Evolutionary conservation across 2,329 filamentous ascomycete genomes (phyloP).

Genomic region (Phoma sp.): DNA sequence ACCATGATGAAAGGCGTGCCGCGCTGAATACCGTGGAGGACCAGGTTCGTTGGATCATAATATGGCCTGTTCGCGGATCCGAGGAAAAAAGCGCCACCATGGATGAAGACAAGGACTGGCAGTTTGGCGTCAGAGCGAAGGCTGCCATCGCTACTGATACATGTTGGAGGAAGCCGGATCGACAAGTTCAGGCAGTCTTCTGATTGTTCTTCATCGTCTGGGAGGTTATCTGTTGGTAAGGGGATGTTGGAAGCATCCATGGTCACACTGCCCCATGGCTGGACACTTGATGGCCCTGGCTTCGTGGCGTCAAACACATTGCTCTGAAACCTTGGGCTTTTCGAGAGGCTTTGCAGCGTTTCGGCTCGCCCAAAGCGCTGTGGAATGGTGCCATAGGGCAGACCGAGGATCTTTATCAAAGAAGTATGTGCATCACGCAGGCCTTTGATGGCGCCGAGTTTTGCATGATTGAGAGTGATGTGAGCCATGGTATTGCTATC

Average conservation of each 20-base stretch:
- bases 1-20: constrained; percentile 18
- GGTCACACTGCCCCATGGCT: constrained; percentile 23
- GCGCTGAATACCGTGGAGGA: constrained; percentile 12
- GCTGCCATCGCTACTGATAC: constrained; percentile 42
- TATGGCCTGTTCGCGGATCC: constrained; percentile 60
- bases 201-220: constrained; percentile 23
- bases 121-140: constrained; percentile 34
- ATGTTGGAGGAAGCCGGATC: constrained; percentile 45
- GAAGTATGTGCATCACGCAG: constrained; percentile 6
- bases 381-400: constrained; percentile 20
- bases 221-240: constrained; percentile 20
- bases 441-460: constrained; percentile 18
- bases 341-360: not conserved
- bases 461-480: constrained; percentile 11
- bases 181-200: constrained; percentile 57
- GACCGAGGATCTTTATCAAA: constrained; percentile 17
- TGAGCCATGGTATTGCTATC: constrained; percentile 3
- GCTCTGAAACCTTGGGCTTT: not conserved
- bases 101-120: constrained; percentile 60
- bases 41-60: constrained; percentile 49
- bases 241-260: constrained; percentile 27
- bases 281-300: constrained; percentile 21
- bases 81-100: constrained; percentile 58
- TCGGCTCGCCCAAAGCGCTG: constrained; percentile 24
- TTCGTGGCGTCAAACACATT: constrained; percentile 21